A percentile compares a stretch with the other conserved stretches of the same genome.
Evolutionary conservation across 331 rosid species (phyloP).

Genomic region (Acacia concinna): DNA sequence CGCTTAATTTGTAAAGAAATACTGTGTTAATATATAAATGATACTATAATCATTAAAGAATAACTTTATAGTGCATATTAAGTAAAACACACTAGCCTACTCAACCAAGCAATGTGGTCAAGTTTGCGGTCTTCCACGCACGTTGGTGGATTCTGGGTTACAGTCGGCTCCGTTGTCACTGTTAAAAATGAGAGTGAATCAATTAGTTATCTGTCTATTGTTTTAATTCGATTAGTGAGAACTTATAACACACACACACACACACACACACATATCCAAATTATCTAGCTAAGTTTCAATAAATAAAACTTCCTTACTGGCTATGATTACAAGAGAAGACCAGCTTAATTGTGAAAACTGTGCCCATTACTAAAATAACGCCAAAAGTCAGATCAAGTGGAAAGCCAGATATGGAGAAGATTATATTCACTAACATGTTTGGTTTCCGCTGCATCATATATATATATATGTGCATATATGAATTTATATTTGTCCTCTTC

Average conservation of each 20-base stretch:
- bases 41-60: background rate
- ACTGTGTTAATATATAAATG: background rate
- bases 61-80: background rate
- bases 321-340: background rate
- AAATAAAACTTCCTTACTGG: background rate
- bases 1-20: background rate
- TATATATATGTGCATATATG: background rate
- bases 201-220: too few relatives aligned
- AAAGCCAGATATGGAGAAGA: conserved; percentile 10
- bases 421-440: background rate
- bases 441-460: background rate
- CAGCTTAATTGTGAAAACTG: background rate
- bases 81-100: background rate
- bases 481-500: background rate
- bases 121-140: background rate
- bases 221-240: background rate
- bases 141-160: background rate
- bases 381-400: background rate
- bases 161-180: background rate
- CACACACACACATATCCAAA: too few relatives aligned
- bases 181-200: background rate
- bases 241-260: too few relatives aligned
- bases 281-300: background rate
- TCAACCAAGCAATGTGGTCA: background rate
- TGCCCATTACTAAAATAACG: background rate